These are phyloP conservation scores for Castanea crenata DNA, from an alignment of 306 rosid species.

Conservation along the genomic window DNA sequence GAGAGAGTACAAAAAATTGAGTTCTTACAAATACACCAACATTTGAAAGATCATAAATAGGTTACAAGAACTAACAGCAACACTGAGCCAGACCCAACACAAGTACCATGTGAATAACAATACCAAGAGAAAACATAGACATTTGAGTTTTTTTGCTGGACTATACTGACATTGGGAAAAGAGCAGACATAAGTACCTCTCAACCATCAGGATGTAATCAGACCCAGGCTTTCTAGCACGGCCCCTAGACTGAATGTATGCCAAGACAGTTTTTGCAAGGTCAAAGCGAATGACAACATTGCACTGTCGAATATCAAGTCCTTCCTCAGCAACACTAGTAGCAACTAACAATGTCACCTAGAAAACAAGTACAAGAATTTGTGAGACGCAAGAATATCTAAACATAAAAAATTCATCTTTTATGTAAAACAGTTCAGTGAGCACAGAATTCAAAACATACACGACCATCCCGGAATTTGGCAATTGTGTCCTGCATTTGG, in stretches of 20 bases:
- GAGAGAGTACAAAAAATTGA: slow-evolving; percentile 18
- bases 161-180: background rate
- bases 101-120: slow-evolving; percentile 34
- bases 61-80: background rate
- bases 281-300: slow-evolving; percentile 99
- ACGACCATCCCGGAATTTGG: slow-evolving; percentile 93
- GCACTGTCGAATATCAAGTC: slow-evolving; percentile 98
- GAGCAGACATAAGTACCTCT: slow-evolving; percentile 58
- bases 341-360: slow-evolving; percentile 95
- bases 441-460: slow-evolving; percentile 46
- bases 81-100: slow-evolving; percentile 16
- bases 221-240: slow-evolving; percentile 99
- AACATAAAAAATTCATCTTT: slow-evolving; percentile 7
- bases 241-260: slow-evolving; percentile 98
- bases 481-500: slow-evolving; percentile 98
- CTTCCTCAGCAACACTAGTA: slow-evolving; percentile 99
- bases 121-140: background rate
- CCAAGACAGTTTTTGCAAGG: slow-evolving; percentile 97
- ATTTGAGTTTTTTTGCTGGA: background rate
- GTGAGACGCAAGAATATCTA: slow-evolving; percentile 23
- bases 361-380: slow-evolving; percentile 26
- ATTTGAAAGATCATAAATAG: slow-evolving; percentile 17
- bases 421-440: slow-evolving; percentile 5
- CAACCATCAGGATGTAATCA: slow-evolving; percentile 95
- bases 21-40: slow-evolving; percentile 22